Percentiles rank a stretch among this genome's conserved stretches.
These are phyloP conservation scores for Malus hybrid DNA, from an alignment of 331 rosid genomes.

Conservation along the genomic window DNA sequence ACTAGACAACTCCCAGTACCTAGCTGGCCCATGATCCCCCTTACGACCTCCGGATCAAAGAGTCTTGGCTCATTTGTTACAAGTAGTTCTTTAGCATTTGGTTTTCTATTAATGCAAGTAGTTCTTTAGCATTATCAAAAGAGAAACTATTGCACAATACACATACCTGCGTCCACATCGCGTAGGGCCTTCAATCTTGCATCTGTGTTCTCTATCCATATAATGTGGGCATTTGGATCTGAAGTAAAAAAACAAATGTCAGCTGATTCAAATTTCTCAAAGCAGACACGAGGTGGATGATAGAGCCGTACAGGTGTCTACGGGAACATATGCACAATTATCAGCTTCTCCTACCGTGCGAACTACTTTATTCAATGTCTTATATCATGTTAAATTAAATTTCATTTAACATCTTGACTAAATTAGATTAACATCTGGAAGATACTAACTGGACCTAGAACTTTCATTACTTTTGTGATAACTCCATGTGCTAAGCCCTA, in stretches of 20 bases:
- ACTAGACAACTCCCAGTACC: no score
- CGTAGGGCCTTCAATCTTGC: conserved; percentile 77
- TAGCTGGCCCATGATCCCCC: no score
- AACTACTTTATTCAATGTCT: background rate
- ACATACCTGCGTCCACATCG: conserved; percentile 68
- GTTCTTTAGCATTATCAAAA: background rate
- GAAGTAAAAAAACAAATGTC: conserved; percentile 2
- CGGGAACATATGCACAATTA: background rate
- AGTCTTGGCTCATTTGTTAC: no score
- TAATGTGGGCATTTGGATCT: conserved; percentile 91
- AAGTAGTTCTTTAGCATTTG: no score
- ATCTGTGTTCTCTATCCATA: conserved; percentile 72
- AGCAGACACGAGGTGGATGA: background rate
- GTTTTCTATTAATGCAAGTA: background rate
- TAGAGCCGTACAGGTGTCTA: background rate
- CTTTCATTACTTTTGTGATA: background rate
- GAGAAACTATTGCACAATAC: background rate
- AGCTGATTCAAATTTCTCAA: conserved; percentile 2
- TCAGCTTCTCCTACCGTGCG: background rate
- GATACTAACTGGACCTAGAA: background rate
- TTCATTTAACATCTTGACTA: background rate
- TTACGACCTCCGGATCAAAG: no score
- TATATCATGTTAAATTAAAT: background rate
- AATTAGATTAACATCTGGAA: background rate
- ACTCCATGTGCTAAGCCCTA: background rate